Evolutionary conservation across 2,329 filamentous ascomycete species (phyloP), one percentile per base, ranked within the genome.

Genomic region (Phialemoniopsis sp.): DNA sequence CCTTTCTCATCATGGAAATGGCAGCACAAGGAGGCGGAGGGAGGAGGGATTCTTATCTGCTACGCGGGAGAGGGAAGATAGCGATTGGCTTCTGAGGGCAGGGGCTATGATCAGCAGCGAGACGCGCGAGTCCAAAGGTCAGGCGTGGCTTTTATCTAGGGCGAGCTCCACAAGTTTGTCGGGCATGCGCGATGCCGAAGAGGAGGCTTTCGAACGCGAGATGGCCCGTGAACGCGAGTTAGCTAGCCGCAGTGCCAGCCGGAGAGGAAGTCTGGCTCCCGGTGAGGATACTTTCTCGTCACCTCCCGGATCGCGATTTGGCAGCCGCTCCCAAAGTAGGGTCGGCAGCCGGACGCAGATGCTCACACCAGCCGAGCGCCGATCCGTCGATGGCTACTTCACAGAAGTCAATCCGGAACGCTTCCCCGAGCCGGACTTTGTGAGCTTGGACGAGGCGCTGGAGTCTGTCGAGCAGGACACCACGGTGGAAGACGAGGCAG

Each of bases 61-160:
- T 29, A 45, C 26, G 4, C 26, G 54, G 28, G 65, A 72, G 45
- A 59, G 59, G 29, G 64, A 64, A 41, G 72, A 81, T 49, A 76
- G 73, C 41, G 80, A 84, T 59, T 86, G 82, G 81, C 62, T 86
- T 34, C 65, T 82, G 17, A 72, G 80, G 21, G 73, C 80, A 1
- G 81, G 80, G 34, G 78, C 78, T 7, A 55, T 82, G 34, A 74
- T 86, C 49, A 75, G 75, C 41, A 73, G 71, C 37, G 78, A 81
- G 54, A 68, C 80, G 14, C 68, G 81, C 41, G 82, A 86, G 54
- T 80, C 68, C 51, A 85, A 85, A 59, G 82, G 82, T 13, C 81
- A 86, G 58, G 64, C 74, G 13, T 87, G 82, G 82, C 71, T 87
- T 15, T 66, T 77, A n/a, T 78, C 79, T 17, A 70, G 79, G 34